Base-by-base conservation (phyloP, 352 stramenopile species). In the Pythium myriotylum region DNA sequence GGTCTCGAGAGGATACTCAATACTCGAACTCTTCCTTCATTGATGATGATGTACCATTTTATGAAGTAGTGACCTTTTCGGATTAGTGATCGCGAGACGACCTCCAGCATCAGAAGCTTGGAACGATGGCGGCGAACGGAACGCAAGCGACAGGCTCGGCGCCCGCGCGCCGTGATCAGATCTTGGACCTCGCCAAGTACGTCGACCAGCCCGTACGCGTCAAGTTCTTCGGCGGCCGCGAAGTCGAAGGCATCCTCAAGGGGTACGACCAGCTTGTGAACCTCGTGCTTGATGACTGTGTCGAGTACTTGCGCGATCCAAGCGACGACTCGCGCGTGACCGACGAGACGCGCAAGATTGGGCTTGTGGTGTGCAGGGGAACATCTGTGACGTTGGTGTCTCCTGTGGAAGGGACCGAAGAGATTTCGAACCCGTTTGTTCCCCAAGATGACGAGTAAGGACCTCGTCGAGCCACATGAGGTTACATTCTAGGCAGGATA, bases 241-340 rank as follows among this genome's bases (percentile, higher is more conserved):
- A 98, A 73, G 79, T 98, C 16, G 79, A 87, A 56, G 96, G 96
- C 56, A 85, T 89, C 42, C 78, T 99, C 40, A 97, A 97, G 70
- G 96, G 96, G 56, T 99, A 98, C 77, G 96, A 99, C 73, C 91
- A 98, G 68, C 77, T 99, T 33, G 93, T 98, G 37, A 99, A 99
- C 84, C 83, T 99, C 40, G 96, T 98, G 45, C 84, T 99, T 50
- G 96, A 99, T 65, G 93, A 99, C 68, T 96, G 91, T 67, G 77
- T 98, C 56, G 96, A 99, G 81, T 98, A 94, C 68, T 46, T 99
- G 65, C 85, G 95, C 77, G 91, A 97, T 70, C 80, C 89, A 6
- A 95, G 90, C 54, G 92, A 98, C 70, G 73, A 87, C 46, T 89
- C 95, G 74, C 75, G 73, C 57, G 79, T 96, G 50, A 98, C 92